Evolutionary conservation across 2,329 filamentous ascomycete species (phyloP).

Genomic region (Elsinoe australis): DNA sequence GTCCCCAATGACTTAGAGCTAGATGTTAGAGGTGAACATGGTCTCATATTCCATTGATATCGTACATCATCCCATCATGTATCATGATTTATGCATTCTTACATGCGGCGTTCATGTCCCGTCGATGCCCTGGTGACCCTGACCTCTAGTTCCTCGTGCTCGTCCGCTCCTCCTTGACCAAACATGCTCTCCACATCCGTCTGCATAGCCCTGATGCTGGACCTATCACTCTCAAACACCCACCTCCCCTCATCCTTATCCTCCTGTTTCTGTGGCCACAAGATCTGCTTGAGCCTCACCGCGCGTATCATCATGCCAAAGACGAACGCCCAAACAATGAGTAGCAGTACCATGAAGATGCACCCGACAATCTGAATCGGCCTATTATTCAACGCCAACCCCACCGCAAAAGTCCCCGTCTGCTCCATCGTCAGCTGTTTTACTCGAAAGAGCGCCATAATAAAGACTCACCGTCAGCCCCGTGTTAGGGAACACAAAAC

Average conservation of each 20-base stretch:
- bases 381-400: conserved; percentile 39
- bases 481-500: conserved; percentile 75
- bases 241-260: conserved; percentile 57
- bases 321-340: conserved; percentile 62
- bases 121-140: no score
- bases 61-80: no score
- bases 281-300: conserved; percentile 57
- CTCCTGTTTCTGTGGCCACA: conserved; percentile 68
- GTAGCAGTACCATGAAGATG: conserved; percentile 56
- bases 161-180: no score
- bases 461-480: conserved; percentile 29
- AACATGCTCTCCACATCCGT: conserved; percentile 8
- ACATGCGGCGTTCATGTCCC: no score
- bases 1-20: no score
- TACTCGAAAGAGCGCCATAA: no score
- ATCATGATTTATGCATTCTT: no score
- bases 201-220: background rate
- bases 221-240: conserved; percentile 19
- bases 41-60: no score
- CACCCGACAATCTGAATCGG: conserved; percentile 61
- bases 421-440: background rate
- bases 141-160: no score
- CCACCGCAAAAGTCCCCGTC: conserved; percentile 66
- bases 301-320: conserved; percentile 63
- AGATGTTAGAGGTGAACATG: no score